Conservation (phyloP, 1,139 yeast genomes). For the Candida tropicalis region DNA sequence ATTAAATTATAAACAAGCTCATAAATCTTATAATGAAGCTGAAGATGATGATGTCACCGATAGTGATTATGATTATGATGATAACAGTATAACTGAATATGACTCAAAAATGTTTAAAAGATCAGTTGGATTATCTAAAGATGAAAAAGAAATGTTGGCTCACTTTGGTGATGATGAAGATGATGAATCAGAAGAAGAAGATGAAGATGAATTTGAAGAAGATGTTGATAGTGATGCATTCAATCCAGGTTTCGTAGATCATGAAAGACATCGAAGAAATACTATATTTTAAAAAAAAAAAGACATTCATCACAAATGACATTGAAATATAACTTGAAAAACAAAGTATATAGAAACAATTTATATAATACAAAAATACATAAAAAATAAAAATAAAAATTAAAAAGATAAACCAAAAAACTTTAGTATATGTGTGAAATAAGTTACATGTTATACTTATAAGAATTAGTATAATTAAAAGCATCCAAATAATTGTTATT, state of each 20-base stretch:
- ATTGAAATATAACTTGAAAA: neutral
- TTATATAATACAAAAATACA: neutral
- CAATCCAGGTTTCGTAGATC: neutral
- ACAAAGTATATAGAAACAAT: neutral
- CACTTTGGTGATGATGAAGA: constrained; percentile 1
- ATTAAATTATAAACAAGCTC: constrained; percentile 9
- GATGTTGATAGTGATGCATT: constrained; percentile 16
- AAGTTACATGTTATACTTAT: constrained; percentile 18
- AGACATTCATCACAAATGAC: neutral
- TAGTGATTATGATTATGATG: constrained; percentile 18
- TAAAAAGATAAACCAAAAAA: constrained; percentile 18
- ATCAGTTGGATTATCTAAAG: constrained; percentile 8
- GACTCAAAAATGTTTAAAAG: constrained; percentile 12
- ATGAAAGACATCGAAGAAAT: constrained; percentile 14
- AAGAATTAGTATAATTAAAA: constrained; percentile 20
- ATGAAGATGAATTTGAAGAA: neutral
- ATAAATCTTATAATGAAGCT: constrained; percentile 12
- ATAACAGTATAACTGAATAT: constrained; percentile 16
- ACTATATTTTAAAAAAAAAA: constrained; percentile 13
- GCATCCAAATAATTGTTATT: constrained; percentile 20
- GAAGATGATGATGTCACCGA: constrained; percentile 17
- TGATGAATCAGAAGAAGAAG: neutral
- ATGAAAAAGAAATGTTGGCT: constrained; percentile 3
- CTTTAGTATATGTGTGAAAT: constrained; percentile 17
- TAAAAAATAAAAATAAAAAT: constrained; percentile 16